Evolutionary conservation across 176 grass and related monocot genomes (phyloP).

Genomic region (Puya raimondii): DNA sequence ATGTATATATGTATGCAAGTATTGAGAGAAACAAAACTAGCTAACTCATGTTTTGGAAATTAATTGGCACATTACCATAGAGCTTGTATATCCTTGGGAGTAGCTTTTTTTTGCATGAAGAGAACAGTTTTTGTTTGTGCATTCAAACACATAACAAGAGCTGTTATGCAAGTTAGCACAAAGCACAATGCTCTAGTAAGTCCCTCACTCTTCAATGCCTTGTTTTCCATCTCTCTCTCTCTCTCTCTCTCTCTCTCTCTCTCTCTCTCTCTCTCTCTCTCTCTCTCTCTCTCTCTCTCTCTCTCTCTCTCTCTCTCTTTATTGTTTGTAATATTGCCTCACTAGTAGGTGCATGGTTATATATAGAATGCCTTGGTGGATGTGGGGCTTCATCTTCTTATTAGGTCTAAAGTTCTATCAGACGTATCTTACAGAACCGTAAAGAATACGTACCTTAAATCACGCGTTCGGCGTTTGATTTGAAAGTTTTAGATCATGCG

Average conservation of each 20-base stretch:
- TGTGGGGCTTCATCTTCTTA: too few relatives aligned
- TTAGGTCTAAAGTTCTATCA: too few relatives aligned
- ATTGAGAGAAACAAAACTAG: not conserved
- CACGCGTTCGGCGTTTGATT: too few relatives aligned
- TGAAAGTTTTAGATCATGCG: too few relatives aligned
- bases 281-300: not conserved
- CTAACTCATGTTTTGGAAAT: not conserved
- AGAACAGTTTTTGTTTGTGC: conserved; percentile 61
- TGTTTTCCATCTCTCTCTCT: not conserved
- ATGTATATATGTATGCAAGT: not conserved
- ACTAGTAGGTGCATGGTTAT: too few relatives aligned
- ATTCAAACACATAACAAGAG: conserved; percentile 55
- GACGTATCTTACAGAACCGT: too few relatives aligned
- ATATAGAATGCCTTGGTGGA: too few relatives aligned
- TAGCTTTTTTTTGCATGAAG: conserved; percentile 49
- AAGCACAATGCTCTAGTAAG: conserved; percentile 36
- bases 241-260: conserved; percentile 15
- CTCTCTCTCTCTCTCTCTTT: conserved; percentile 9
- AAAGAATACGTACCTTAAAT: too few relatives aligned
- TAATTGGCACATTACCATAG: conserved; percentile 34
- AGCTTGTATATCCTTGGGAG: conserved; percentile 55
- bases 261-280: not conserved
- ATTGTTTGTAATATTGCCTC: too few relatives aligned
- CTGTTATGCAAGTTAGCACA: conserved; percentile 40
- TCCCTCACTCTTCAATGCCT: conserved; percentile 36